phyloP scores from a whole-genome alignment of 352 stramenopile species.

The Peronospora tabacina region DNA sequence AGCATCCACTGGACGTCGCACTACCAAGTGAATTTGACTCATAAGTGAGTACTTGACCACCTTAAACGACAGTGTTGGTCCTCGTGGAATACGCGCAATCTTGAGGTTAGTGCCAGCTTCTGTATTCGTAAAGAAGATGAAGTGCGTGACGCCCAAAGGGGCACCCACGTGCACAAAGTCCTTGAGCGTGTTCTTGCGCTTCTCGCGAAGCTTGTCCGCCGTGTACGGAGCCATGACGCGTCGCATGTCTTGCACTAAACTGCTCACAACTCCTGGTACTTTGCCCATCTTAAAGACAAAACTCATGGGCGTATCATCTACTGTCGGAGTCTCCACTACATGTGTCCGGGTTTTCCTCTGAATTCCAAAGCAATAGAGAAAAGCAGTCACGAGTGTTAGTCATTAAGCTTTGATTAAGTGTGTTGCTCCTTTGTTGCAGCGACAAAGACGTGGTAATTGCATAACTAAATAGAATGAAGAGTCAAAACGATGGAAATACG shows the following conservation, averaged over 20 bases:
- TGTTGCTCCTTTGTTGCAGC: neutral
- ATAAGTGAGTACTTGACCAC: constrained; percentile 87
- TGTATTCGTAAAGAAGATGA: constrained; percentile 94
- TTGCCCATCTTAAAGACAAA: constrained; percentile 91
- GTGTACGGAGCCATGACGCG: constrained; percentile 93
- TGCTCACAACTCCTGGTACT: constrained; percentile 60
- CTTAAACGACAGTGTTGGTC: constrained; percentile 93
- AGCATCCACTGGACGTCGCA: constrained; percentile 87
- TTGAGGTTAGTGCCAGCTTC: constrained; percentile 91
- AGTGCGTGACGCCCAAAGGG: constrained; percentile 94
- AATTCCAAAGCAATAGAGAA: constrained; percentile 1
- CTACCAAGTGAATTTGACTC: constrained; percentile 88
- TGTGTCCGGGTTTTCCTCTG: constrained; percentile 84
- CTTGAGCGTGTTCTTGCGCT: constrained; percentile 88
- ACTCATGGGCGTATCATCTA: constrained; percentile 83
- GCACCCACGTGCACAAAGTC: constrained; percentile 88
- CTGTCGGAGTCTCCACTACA: constrained; percentile 47
- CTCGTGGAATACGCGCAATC: constrained; percentile 89
- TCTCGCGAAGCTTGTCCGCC: constrained; percentile 88
- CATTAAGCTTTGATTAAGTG: neutral
- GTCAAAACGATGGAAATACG: constrained; percentile 15
- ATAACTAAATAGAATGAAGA: neutral
- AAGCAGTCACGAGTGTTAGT: constrained; percentile 2
- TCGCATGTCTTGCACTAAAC: constrained; percentile 89
- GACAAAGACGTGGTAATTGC: neutral